Evolutionary conservation across 176 grass and related monocot genomes (phyloP).

Genomic region (Triticum urartu): DNA sequence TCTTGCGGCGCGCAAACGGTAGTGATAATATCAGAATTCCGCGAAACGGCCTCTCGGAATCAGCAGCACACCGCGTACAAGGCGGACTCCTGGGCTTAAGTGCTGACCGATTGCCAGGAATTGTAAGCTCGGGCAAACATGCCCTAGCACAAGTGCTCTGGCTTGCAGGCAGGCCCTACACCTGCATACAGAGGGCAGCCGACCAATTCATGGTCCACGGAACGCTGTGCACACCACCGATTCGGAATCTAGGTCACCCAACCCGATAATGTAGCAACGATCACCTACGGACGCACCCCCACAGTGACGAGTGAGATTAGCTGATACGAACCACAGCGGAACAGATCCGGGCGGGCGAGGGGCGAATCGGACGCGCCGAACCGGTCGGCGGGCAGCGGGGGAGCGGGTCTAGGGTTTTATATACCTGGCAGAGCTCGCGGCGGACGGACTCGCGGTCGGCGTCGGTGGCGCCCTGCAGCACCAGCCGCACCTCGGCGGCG

Average conservation of each 20-base stretch:
- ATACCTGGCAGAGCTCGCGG: conserved; percentile 37
- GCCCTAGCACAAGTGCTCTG: background rate
- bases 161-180: background rate
- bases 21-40: background rate
- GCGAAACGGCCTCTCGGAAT: background rate
- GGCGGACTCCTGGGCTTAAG: background rate
- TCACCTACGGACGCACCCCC: too few relatives aligned
- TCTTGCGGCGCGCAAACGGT: too few relatives aligned
- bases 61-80: background rate
- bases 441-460: conserved; percentile 39
- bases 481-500: conserved; percentile 48
- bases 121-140: background rate
- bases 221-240: background rate
- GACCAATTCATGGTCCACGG: background rate
- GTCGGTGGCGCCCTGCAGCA: conserved; percentile 52
- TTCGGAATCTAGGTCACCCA: background rate
- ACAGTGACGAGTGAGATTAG: background rate
- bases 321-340: background rate
- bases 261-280: background rate
- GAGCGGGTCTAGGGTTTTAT: background rate
- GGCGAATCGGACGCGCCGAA: background rate
- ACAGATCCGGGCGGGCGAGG: background rate
- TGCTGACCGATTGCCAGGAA: background rate
- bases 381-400: too few relatives aligned
- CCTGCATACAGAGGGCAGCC: background rate